phyloP scores from a whole-genome alignment of 2,329 filamentous ascomycete genomes.

The Cryphonectria naterciae region DNA sequence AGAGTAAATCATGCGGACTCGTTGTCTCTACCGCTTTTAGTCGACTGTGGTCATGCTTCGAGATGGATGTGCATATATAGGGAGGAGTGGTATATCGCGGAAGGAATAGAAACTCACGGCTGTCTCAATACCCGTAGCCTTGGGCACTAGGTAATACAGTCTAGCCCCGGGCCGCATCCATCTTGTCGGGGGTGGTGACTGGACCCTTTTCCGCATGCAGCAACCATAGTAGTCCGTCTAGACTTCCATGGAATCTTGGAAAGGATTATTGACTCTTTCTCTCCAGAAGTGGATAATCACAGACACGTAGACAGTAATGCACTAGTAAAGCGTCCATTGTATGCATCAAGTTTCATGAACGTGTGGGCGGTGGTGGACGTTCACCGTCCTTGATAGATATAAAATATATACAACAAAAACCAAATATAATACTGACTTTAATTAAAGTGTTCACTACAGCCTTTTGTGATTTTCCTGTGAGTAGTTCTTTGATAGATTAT shows the following conservation, averaged over 20 bases:
- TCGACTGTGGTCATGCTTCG: neutral
- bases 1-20: neutral
- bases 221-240: neutral
- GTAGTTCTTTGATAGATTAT: no score
- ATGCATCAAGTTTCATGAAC: no score
- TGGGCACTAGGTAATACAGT: neutral
- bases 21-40: neutral
- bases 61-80: neutral
- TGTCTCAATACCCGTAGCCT: neutral
- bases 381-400: no score
- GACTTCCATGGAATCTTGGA: no score
- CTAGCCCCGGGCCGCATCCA: neutral
- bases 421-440: no score
- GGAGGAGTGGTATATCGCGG: no score
- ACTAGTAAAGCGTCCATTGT: no score
- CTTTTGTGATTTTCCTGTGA: no score
- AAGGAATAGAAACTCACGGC: neutral
- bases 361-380: neutral
- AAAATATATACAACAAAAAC: no score
- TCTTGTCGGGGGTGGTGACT: neutral
- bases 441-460: no score
- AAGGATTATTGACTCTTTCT: no score
- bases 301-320: neutral
- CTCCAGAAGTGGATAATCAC: neutral
- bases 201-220: neutral